Evolutionary conservation across 2,329 filamentous ascomycete species (phyloP), one percentile per base, ranked within the genome.

Genomic region (Penicillium sp.): DNA sequence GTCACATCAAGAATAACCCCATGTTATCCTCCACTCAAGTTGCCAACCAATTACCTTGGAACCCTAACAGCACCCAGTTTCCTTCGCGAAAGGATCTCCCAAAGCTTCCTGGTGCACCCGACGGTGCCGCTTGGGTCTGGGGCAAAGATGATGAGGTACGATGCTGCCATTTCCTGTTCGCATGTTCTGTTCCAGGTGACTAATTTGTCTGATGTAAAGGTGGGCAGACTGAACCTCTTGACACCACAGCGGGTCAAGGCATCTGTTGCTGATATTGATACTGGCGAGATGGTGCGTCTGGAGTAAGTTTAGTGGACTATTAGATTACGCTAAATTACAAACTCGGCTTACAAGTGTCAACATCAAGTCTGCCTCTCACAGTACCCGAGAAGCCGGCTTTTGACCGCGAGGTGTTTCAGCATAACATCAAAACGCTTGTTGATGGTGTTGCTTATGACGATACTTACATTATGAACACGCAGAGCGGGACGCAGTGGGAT

Each of bases 121-220:
- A 79, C 18, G 80, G 76, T 29, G 81, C 82, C 18, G 82, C 82
- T 18, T 86, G 83, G 83, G 79, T 84, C 27, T 85, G 82, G 82
- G 82, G 83, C 13, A 73, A 80, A 39, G 73, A 83, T 64, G 82
- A 84, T 60, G 71, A 76, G 59, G 76, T 82, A 10, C n/a, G 46
- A 15, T 46, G 3, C 12, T 35, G 3, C 12, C 15, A 13, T 16
- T 29, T 3, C 16, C 10, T 35, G 18, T 29, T 1, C 2, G n/a
- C 16, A 39, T 16, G 8, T 25, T 25, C 21, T 23, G n/a, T 21
- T 38, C 3, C 16, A 16, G 4, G 18, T 18, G 8, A 29, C 34
- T 54, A 7, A 54, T 45, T 2, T 9, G 10, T 13, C 25, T 41
- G 27, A 4, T 38, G 9, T 29, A 15, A 46, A 68, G 64, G 57